A percentile compares a stretch with the other conserved stretches of the same genome.
These are phyloP conservation scores for Linnemannia elongata DNA, from an alignment of 192 early-diverging fungal species.

Conservation along the genomic window DNA sequence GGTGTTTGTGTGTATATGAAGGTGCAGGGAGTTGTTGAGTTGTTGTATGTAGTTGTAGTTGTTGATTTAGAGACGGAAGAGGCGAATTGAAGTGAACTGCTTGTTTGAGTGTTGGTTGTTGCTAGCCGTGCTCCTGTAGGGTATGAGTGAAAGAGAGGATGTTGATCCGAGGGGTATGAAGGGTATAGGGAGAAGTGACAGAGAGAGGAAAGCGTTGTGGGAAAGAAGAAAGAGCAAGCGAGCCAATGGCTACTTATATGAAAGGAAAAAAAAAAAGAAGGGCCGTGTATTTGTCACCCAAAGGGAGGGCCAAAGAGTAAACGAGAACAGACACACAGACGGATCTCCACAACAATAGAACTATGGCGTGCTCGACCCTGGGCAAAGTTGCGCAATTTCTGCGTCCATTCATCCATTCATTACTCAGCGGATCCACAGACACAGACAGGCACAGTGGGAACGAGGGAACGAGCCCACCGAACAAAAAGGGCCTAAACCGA, in stretches of 20 bases:
- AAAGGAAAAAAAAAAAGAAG: not conserved
- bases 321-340: not conserved
- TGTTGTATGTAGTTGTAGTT: not conserved
- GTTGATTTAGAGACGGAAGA: not conserved
- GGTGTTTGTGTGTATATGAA: not conserved
- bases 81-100: not conserved
- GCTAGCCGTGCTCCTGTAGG: not conserved
- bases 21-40: not conserved
- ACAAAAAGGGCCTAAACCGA: not conserved
- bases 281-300: not conserved
- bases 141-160: not conserved
- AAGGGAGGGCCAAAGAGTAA: no score
- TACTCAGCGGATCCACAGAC: not conserved
- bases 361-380: not conserved
- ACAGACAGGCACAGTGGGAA: not conserved
- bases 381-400: constrained; percentile 4
- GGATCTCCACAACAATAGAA: not conserved
- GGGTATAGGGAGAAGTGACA: not conserved
- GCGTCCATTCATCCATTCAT: not conserved
- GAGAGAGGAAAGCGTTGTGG: not conserved
- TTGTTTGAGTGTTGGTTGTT: not conserved
- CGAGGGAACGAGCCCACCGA: not conserved
- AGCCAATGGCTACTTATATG: not conserved
- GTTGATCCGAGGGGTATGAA: not conserved
- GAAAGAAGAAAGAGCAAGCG: not conserved